Evolutionary conservation across 306 rosid genomes (phyloP).

Genomic region (Cucurbita argyrosperma): DNA sequence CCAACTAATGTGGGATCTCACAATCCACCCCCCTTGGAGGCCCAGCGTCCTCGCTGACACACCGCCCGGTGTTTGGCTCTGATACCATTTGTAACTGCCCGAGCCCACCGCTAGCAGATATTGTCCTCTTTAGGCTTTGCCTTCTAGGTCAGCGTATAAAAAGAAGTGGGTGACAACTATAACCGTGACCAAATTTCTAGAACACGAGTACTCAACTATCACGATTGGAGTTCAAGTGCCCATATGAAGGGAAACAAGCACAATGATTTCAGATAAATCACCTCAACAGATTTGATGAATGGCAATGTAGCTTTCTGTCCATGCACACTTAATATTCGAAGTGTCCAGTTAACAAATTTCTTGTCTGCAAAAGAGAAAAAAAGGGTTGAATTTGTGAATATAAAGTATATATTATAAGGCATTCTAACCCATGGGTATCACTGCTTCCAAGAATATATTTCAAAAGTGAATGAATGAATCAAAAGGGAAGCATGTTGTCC

Average conservation of each 20-base stretch:
- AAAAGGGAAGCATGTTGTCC: not conserved
- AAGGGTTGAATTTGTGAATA: too few species aligned
- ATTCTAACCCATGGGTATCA: not conserved
- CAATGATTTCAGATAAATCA: slow-evolving; percentile 22
- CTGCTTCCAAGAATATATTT: not conserved
- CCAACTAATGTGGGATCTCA: too few species aligned
- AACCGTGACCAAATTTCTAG: not conserved
- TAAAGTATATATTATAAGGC: not conserved
- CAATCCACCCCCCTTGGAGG: too few species aligned
- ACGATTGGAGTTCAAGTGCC: not conserved
- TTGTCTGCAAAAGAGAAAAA: slow-evolving; percentile 35
- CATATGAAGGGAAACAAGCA: slow-evolving; percentile 5
- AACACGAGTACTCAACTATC: not conserved
- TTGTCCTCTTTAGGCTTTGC: too few species aligned
- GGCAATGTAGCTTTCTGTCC: slow-evolving; percentile 71
- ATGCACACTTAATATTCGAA: slow-evolving; percentile 69
- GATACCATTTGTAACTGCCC: too few species aligned
- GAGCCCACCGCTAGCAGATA: too few species aligned
- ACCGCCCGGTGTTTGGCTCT: too few species aligned
- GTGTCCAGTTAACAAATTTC: slow-evolving; percentile 81
- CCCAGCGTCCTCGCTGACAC: too few species aligned
- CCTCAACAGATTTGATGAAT: slow-evolving; percentile 80
- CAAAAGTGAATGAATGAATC: not conserved
- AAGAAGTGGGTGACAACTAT: not conserved
- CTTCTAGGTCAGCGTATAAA: not conserved